Evolutionary conservation across 176 grass and related monocot species (phyloP).

Genomic region (Triticum monococcum): DNA sequence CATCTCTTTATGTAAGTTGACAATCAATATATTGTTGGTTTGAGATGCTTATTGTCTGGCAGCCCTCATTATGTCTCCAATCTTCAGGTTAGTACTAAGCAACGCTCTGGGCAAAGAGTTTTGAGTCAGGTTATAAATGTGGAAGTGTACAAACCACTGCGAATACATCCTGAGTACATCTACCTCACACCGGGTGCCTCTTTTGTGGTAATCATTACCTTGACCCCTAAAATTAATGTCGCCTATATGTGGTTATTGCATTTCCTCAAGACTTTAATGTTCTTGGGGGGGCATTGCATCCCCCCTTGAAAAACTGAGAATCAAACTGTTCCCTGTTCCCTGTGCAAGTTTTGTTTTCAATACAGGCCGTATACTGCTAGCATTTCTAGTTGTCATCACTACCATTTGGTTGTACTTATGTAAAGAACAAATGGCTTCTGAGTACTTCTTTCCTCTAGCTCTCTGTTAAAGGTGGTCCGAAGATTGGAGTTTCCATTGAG

Average conservation of each 20-base stretch:
- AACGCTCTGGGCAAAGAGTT: slow-evolving; percentile 68
- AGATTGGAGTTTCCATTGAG: slow-evolving; percentile 66
- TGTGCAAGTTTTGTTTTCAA: neutral
- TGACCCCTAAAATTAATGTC: neutral
- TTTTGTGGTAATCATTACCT: slow-evolving; percentile 74
- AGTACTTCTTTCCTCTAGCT: slow-evolving; percentile 50
- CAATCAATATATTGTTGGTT: slow-evolving; percentile 9
- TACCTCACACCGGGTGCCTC: slow-evolving; percentile 90
- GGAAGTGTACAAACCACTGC: slow-evolving; percentile 86
- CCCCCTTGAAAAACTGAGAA: neutral
- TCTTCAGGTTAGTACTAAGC: slow-evolving; percentile 78
- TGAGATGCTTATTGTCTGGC: slow-evolving; percentile 20
- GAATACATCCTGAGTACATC: slow-evolving; percentile 83
- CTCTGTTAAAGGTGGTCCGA: slow-evolving; percentile 88
- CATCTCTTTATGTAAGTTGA: slow-evolving; percentile 94
- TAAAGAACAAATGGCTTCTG: slow-evolving; percentile 2
- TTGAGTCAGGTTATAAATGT: slow-evolving; percentile 87
- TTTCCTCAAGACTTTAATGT: neutral
- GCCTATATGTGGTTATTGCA: slow-evolving; percentile 10
- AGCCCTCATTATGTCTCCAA: slow-evolving; percentile 28
- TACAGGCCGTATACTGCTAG: neutral
- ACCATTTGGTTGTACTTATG: neutral
- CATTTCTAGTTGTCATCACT: slow-evolving; percentile 13
- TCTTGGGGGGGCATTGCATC: neutral
- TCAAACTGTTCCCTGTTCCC: neutral